phyloP scores from a whole-genome alignment of 1,284 basidiomycete species.

The Calocybe gambosa region DNA sequence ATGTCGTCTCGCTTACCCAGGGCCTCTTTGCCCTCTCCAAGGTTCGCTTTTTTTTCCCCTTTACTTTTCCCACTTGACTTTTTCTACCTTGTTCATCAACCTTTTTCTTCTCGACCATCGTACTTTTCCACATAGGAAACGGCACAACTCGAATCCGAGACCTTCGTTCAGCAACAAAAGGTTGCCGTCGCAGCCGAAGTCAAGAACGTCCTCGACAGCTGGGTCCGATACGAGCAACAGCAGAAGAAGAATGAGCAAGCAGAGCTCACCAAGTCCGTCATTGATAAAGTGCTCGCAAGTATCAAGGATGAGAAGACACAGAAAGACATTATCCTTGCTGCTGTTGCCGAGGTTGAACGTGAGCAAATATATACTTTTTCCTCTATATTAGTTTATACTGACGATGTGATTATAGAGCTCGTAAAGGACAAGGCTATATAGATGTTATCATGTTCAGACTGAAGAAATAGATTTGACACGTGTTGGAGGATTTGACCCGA shows the following conservation, averaged over 20 bases:
- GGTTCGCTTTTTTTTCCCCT: constrained; percentile 34
- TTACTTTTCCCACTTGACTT: too few species aligned
- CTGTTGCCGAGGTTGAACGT: constrained; percentile 92
- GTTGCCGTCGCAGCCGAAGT: constrained; percentile 84
- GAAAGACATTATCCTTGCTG: constrained; percentile 83
- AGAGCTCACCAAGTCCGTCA: constrained; percentile 82
- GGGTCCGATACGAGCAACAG: constrained; percentile 97
- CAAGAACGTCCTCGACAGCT: constrained; percentile 94
- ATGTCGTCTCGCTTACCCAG: constrained; percentile 87
- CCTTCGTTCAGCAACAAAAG: constrained; percentile 90
- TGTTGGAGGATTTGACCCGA: too few species aligned
- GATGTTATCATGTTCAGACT: too few species aligned
- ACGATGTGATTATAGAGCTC: constrained; percentile 27
- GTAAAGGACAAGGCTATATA: constrained; percentile 49
- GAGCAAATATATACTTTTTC: constrained; percentile 31
- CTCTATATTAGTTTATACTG: neutral
- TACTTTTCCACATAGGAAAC: constrained; percentile 63
- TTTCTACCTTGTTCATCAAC: too few species aligned
- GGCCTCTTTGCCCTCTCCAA: constrained; percentile 91
- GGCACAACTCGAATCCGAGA: constrained; percentile 84
- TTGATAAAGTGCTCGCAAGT: constrained; percentile 79
- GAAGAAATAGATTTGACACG: too few species aligned
- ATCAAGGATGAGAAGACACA: constrained; percentile 91
- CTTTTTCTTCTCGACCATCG: neutral
- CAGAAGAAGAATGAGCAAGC: constrained; percentile 95